Evolutionary conservation across 768 basidiomycete genomes (phyloP).

Genomic region (Suillus americanus): DNA sequence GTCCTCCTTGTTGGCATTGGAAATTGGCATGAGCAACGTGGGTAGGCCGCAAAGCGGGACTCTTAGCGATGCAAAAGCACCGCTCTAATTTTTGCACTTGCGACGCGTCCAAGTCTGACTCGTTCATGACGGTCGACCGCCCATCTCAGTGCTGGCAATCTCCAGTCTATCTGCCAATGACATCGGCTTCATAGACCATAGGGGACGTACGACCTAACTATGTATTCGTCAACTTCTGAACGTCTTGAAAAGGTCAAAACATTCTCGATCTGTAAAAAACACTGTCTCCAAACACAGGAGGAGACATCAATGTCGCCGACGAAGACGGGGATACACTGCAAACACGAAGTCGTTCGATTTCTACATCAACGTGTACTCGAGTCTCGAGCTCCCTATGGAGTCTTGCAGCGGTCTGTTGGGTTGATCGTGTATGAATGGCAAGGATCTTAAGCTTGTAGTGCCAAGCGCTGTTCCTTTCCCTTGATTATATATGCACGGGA

Average conservation of each 20-base stretch:
- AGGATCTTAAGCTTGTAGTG: background rate
- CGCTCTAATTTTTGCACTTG: background rate
- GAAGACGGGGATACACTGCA: slow-evolving; percentile 83
- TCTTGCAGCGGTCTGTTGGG: background rate
- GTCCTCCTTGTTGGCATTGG: background rate
- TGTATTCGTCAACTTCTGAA: background rate
- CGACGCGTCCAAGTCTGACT: background rate
- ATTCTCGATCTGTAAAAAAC: background rate
- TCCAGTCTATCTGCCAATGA: background rate
- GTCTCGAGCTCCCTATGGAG: background rate
- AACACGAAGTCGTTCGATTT: background rate
- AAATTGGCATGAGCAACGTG: background rate
- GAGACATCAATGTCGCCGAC: slow-evolving; percentile 84
- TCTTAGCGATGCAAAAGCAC: background rate
- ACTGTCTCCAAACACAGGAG: slow-evolving; percentile 34
- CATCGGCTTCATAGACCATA: background rate
- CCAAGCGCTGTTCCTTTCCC: background rate
- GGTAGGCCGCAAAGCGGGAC: background rate
- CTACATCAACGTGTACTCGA: background rate
- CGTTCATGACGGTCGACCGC: background rate
- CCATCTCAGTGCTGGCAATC: background rate
- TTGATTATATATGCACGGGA: background rate
- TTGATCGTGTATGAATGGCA: background rate
- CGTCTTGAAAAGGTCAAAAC: background rate
- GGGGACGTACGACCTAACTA: background rate